phyloP scores from a whole-genome alignment of 2,329 filamentous ascomycete genomes.

The Sporothrix pallida region DNA sequence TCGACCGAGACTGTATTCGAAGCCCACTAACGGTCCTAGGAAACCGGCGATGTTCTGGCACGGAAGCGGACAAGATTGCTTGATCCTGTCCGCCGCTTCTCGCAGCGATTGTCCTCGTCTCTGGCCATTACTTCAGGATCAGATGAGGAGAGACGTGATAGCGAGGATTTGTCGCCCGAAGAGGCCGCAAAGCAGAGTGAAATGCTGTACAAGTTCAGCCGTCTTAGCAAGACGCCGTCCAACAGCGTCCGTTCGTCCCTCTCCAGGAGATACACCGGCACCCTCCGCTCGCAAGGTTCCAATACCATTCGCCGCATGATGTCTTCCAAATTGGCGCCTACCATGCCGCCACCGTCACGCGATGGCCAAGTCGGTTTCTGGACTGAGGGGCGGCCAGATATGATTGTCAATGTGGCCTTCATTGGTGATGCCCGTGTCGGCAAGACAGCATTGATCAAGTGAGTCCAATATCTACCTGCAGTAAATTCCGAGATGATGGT shows the following conservation, averaged over 20 bases:
- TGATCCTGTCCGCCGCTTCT: constrained; percentile 37
- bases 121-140: constrained; percentile 24
- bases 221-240: constrained; percentile 11
- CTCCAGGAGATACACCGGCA: constrained; percentile 24
- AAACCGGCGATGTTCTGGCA: neutral
- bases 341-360: constrained; percentile 7
- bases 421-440: constrained; percentile 38
- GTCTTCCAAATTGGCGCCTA: constrained; percentile 8
- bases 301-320: constrained; percentile 35
- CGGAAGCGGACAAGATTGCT: constrained; percentile 35
- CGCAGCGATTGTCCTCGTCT: constrained; percentile 35
- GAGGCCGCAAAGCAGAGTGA: constrained; percentile 34
- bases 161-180: constrained; percentile 32
- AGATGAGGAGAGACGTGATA: constrained; percentile 16
- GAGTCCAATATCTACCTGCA: neutral
- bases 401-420: constrained; percentile 38
- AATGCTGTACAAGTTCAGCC: constrained; percentile 30
- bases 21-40: neutral
- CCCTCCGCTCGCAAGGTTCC: constrained; percentile 28
- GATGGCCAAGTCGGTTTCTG: constrained; percentile 24
- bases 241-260: constrained; percentile 31
- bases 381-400: constrained; percentile 35
- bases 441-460: constrained; percentile 39
- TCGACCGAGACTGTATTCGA: neutral
- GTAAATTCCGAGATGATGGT: neutral